Evolutionary conservation across 352 stramenopile genomes (phyloP).

Genomic region (Pythium rishiriense): DNA sequence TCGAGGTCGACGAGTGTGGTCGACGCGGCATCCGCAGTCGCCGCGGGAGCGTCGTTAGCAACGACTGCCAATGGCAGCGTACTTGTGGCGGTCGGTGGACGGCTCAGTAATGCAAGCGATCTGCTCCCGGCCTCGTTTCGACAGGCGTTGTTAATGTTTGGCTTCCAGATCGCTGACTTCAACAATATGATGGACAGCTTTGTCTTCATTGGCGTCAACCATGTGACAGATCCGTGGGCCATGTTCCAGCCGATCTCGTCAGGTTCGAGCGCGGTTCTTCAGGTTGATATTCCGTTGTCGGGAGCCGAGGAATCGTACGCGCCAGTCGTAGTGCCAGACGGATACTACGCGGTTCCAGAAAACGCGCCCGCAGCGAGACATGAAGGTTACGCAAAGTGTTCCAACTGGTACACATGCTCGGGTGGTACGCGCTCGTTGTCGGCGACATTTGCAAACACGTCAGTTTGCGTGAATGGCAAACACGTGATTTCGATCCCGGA

Average conservation of each 20-base stretch:
- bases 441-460: constrained; percentile 30
- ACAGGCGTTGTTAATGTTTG: constrained; percentile 20
- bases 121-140: constrained; percentile 8
- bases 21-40: constrained; percentile 5
- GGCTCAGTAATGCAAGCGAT: constrained; percentile 14
- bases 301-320: constrained; percentile 34
- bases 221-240: constrained; percentile 13
- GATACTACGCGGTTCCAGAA: constrained; percentile 55
- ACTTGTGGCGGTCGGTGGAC: constrained; percentile 24
- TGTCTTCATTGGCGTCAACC: constrained; percentile 28
- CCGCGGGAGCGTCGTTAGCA: constrained; percentile 6
- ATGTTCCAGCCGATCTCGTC: constrained; percentile 2
- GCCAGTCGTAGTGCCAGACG: constrained; percentile 33
- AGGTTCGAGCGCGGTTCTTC: not conserved
- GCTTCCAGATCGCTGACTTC: constrained; percentile 15
- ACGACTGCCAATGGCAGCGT: constrained; percentile 20
- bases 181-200: constrained; percentile 24
- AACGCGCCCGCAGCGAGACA: constrained; percentile 28
- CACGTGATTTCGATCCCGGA: constrained; percentile 41
- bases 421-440: constrained; percentile 33
- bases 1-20: not conserved
- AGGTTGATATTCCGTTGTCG: constrained; percentile 33
- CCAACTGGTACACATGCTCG: constrained; percentile 42
- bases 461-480: constrained; percentile 40
- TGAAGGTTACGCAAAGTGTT: constrained; percentile 40